Base-by-base conservation (phyloP, 2,329 filamentous ascomycete species). In the Leptodontidium sp. region DNA sequence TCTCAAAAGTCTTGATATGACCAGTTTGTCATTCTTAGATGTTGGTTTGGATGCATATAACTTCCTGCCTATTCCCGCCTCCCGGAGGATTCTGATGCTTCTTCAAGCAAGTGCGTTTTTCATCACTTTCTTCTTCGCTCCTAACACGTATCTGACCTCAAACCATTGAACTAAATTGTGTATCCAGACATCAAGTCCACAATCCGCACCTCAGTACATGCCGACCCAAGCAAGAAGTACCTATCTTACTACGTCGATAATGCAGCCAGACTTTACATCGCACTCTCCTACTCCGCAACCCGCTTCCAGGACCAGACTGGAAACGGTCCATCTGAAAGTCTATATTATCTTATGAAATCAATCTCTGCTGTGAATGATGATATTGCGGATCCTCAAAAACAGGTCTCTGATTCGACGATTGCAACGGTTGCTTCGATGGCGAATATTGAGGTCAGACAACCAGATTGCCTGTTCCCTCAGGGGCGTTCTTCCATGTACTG, bases 401-500 rank as follows among this genome's bases (percentile, higher is more conserved):
- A 47, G 45, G n/a, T 14, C n/a, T 50, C 47, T n/a, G 47, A 50
- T 50, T 50, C 47, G 2, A 50, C n/a, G 47, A 50, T 50, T 21
- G 47, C 17, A 9, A 50, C 47, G 5, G 47, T 50, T 21, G 47
- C n/a, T 11, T 21, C 47, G 12, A 50, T 26, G 47, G 47, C 47
- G n/a, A 50, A 50, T 24, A 50, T 50, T n/a, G 47, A 50, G 47
- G 47, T 50, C n/a, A 50, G 47, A 50, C 21, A 21, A 21, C 21
- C 21, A 21, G 21, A 21, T 21, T 21, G 21, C 21, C 21, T 21
- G 21, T 21, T 21, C 21, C 21, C 21, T 21, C 21, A 21, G 21
- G 21, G 21, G 21, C 21, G 21, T 21, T 21, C 21, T 21, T 21
- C 21, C 21, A 21, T 21, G 21, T 21, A 21, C 21, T 21, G 21